Percentiles rank a stretch among this genome's conserved stretches.
These are phyloP conservation scores for Leucocoprinus sp. DNA, from an alignment of 768 basidiomycete species.

Conservation along the genomic window DNA sequence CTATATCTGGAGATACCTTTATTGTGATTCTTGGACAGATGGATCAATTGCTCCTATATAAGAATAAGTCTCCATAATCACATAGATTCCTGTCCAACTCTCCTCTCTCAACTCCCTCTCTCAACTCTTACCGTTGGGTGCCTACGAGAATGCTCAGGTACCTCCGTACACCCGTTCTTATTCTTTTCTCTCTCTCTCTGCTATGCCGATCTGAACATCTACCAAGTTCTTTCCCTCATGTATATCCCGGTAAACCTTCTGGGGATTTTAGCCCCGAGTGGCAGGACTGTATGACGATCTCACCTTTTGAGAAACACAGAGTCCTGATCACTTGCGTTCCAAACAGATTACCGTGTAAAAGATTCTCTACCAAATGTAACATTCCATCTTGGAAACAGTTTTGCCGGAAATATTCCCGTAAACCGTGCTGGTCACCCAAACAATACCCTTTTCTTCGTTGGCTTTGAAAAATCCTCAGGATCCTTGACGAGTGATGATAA, in stretches of 20 bases:
- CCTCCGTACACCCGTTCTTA: slow-evolving; percentile 16
- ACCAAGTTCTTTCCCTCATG: slow-evolving; percentile 39
- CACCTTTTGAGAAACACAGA: neutral
- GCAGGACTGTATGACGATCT: slow-evolving; percentile 45
- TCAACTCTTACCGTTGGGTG: too few relatives aligned
- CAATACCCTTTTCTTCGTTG: slow-evolving; percentile 60
- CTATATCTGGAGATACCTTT: too few relatives aligned
- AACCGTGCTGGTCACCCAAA: slow-evolving; percentile 53
- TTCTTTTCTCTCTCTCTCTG: slow-evolving; percentile 17
- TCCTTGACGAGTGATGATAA: slow-evolving; percentile 42
- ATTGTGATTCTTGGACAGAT: too few relatives aligned
- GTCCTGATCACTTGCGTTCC: neutral
- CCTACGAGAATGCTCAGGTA: slow-evolving; percentile 21
- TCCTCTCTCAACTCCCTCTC: slow-evolving; percentile 2
- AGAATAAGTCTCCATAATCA: neutral
- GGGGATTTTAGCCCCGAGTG: slow-evolving; percentile 47
- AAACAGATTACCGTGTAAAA: slow-evolving; percentile 53
- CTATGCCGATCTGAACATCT: slow-evolving; percentile 20
- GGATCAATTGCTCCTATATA: too few relatives aligned
- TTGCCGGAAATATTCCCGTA: slow-evolving; percentile 58
- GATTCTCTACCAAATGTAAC: slow-evolving; percentile 52
- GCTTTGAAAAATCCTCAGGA: slow-evolving; percentile 46
- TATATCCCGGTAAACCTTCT: slow-evolving; percentile 37
- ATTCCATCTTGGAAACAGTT: slow-evolving; percentile 42
- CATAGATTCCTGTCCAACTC: neutral